Base-by-base conservation (phyloP, 2,329 filamentous ascomycete species). In the Seiridium unicorne region DNA sequence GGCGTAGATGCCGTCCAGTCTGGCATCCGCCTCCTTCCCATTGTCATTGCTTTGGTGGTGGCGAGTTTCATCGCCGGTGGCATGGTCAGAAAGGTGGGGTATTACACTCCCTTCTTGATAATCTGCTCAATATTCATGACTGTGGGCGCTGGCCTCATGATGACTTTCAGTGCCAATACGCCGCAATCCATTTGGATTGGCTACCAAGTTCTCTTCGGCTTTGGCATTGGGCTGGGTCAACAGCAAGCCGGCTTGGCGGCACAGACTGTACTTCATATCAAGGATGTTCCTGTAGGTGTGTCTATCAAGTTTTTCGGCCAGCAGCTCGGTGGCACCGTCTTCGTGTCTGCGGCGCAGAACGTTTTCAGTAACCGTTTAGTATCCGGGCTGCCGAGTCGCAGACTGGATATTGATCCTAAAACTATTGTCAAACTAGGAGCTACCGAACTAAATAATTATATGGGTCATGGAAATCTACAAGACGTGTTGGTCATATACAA, bases 401-500 rank as follows among this genome's bases (percentile, higher is more conserved):
- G 9, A 40, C 10, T 10, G 49, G 18, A 26, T 26, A 2, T 26
- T 26, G 18, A 26, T 26, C 18, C 18, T 34, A 9, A 13, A 13
- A 40, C 31, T 11, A 7, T n/a, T 53, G 32, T n/a, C 35, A 4
- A 40, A 4, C 13, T 36, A 11, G 70, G 70, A 36, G 70, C 68
- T n/a, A 65, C 62, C 1, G 53, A 59, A 10, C 42, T 66, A 4
- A 48, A 46, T 5, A 11, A 32, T 26, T 13, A 35, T 2, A 44
- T 62, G 36, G 49, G 55, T 3, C 8, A 11, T 10, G 26, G 60
- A 26, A 61, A 71, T 35, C 64, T 67, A 32, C 62, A 55, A 13
- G 38, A 49, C 4, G 62, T 64, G 31, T 59, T 74, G 34, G 36
- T 55, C 1, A 84, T 80, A 0, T 90, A 91, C 74, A 90, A 89